Evolutionary conservation across 441 rosid genomes (phyloP).

Genomic region (Sinapis alba): DNA sequence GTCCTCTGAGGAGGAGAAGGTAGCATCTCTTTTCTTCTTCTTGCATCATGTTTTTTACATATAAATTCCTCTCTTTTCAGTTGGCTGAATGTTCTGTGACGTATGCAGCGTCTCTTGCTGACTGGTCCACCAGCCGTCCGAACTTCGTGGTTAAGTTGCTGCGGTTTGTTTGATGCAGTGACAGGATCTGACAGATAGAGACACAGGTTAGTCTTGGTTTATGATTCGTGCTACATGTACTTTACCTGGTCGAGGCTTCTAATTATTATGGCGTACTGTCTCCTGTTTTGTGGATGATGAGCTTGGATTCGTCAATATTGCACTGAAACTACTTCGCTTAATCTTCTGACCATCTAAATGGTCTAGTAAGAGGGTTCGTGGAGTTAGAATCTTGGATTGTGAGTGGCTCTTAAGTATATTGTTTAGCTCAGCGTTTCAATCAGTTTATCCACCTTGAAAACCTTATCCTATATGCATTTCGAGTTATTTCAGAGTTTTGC

Average conservation of each 20-base stretch:
- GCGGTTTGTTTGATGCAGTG: slow-evolving; percentile 77
- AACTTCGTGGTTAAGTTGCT: slow-evolving; percentile 75
- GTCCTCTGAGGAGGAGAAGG: slow-evolving; percentile 63
- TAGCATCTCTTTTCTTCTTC: slow-evolving; percentile 29
- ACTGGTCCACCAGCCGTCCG: slow-evolving; percentile 49
- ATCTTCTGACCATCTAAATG: neutral
- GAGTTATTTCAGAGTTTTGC: neutral
- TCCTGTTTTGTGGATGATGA: slow-evolving; percentile 1
- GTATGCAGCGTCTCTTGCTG: slow-evolving; percentile 54
- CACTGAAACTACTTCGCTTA: neutral
- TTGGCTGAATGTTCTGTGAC: slow-evolving; percentile 15
- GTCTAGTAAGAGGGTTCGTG: slow-evolving; percentile 13
- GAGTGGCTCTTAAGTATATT: slow-evolving; percentile 2
- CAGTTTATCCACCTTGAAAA: neutral
- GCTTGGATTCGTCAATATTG: neutral
- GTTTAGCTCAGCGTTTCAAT: slow-evolving; percentile 1
- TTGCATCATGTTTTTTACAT: neutral
- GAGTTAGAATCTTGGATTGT: slow-evolving; percentile 10
- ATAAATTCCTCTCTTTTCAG: slow-evolving; percentile 12
- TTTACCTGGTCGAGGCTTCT: slow-evolving; percentile 4
- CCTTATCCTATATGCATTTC: neutral
- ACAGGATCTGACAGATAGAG: slow-evolving; percentile 64
- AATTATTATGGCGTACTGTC: neutral
- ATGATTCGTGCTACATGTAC: slow-evolving; percentile 10
- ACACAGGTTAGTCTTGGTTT: slow-evolving; percentile 29